Percentiles rank a stretch among this genome's conserved stretches.
phyloP scores from a whole-genome alignment of 768 basidiomycete genomes.

The Lactifluus rugatus region DNA sequence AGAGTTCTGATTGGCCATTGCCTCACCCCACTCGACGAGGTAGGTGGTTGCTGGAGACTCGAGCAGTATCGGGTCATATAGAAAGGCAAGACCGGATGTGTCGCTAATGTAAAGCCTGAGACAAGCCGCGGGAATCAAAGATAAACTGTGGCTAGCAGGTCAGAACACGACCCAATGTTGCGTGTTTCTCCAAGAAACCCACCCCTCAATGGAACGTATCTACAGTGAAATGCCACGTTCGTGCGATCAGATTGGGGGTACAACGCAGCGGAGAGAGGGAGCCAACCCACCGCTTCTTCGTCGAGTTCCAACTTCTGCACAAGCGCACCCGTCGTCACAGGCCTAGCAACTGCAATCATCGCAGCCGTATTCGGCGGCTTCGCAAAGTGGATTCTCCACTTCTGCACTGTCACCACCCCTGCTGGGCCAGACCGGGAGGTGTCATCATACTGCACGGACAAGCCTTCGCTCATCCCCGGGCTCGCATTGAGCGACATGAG shows the following conservation, averaged over 20 bases:
- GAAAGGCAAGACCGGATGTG: conserved; percentile 33
- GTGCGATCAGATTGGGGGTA: background rate
- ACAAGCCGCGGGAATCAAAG: conserved; percentile 19
- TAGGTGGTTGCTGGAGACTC: conserved; percentile 36
- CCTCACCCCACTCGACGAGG: conserved; percentile 45
- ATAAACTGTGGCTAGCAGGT: background rate
- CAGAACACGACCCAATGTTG: background rate
- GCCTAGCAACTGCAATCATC: conserved; percentile 23
- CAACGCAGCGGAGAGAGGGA: background rate
- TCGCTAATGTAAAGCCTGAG: conserved; percentile 37
- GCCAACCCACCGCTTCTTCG: conserved; percentile 33
- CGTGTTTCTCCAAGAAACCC: background rate
- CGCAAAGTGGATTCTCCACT: conserved; percentile 35
- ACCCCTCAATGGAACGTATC: conserved; percentile 25
- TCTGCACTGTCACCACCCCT: conserved; percentile 12
- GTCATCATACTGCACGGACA: conserved; percentile 14
- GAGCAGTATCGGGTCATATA: conserved; percentile 47
- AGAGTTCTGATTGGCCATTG: conserved; percentile 27
- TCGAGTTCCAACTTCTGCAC: conserved; percentile 27
- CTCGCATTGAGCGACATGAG: conserved; percentile 1
- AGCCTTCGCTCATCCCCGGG: conserved; percentile 13
- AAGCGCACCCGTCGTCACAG: conserved; percentile 25
- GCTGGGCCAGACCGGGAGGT: conserved; percentile 6
- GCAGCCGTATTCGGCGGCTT: conserved; percentile 31
- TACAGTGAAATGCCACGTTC: background rate